Evolutionary conservation across 352 stramenopile species (phyloP), one percentile per base, ranked within the genome.

Genomic region (Phytophthora kernoviae): DNA sequence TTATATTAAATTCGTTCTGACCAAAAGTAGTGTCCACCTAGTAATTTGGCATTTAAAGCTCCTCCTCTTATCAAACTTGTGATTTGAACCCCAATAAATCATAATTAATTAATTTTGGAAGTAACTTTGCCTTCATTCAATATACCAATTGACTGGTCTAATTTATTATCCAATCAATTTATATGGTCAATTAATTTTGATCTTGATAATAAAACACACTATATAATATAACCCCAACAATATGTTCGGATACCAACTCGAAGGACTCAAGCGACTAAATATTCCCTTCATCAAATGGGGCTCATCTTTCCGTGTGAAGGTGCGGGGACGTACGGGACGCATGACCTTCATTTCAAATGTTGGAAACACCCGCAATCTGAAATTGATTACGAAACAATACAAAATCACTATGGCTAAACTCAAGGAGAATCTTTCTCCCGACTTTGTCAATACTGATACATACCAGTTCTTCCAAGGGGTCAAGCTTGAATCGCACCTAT

Each of bases 241-340:
- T 6, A 49, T 58, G 50, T 41, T 49, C 30, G 10, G 10, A 2
- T 27, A 58, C 17, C 21, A 58, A 48, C 22, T 49, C 14, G 39
- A 58, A 34, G 50, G 50, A 49, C 32, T 58, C 6, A 47, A 58
- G 24, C 12, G 43, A 36, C 36, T 59, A 12, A 24, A 39, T 5
- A 54, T 65, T 14, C 33, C 36, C 26, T 18, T 40, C 9, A 37
- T 59, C 24, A 40, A 43, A 32, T 59, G 41, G 48, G 58, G 33
- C 5, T 3, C 34, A 50, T 5, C 50, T n/a, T 59, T 55, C 36
- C 20, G 58, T 12, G 30, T 65, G 1, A 48, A 56, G 24, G 18
- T 63, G 2, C 30, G 40, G 5, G 24, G 24, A 24, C 33, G 32
- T n/a, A 44, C 18, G 0, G 36, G 55, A 1, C 21, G 37, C 18